A percentile compares a stretch with the other conserved stretches of the same genome.
These are phyloP conservation scores for Fusarium nelsonii DNA, from an alignment of 2,329 filamentous ascomycete species.

Conservation along the genomic window DNA sequence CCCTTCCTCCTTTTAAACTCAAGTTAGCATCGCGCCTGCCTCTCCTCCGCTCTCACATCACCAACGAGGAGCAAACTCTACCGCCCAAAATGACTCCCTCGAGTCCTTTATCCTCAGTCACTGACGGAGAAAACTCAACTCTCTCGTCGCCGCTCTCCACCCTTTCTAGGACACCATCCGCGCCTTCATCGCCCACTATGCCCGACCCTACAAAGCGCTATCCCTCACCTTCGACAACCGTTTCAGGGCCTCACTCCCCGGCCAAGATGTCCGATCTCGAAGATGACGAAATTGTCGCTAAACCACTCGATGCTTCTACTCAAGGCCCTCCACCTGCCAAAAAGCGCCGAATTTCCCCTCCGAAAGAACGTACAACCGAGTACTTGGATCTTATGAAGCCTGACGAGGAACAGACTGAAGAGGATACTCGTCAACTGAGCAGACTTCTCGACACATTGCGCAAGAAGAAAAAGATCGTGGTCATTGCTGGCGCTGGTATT, in stretches of 20 bases:
- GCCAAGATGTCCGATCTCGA: conserved; percentile 58
- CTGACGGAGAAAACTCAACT: conserved; percentile 54
- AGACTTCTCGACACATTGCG: conserved; percentile 80
- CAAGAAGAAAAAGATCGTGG: conserved; percentile 95
- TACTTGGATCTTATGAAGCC: conserved; percentile 77
- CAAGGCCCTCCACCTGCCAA: conserved; percentile 79
- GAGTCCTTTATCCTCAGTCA: conserved; percentile 48
- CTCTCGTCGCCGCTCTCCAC: conserved; percentile 68
- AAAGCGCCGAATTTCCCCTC: conserved; percentile 74
- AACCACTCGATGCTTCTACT: conserved; percentile 40
- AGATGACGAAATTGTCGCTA: conserved; percentile 50
- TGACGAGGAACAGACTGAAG: conserved; percentile 60
- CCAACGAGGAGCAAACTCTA: conserved; percentile 25
- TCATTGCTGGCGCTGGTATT: conserved; percentile 95
- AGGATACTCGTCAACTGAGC: conserved; percentile 69
- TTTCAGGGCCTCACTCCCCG: conserved; percentile 65
- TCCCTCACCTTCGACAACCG: conserved; percentile 64
- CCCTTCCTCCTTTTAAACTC: conserved; percentile 17
- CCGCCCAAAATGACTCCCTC: conserved; percentile 45
- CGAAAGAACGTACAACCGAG: conserved; percentile 79
- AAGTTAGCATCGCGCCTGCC: conserved; percentile 15
- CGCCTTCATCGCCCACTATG: conserved; percentile 60
- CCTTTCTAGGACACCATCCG: conserved; percentile 65
- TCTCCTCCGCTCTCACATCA: conserved; percentile 9
- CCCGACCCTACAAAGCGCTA: conserved; percentile 60